These are phyloP conservation scores for Tricholoma matsutake DNA, from an alignment of 768 basidiomycete species.

Conservation along the genomic window DNA sequence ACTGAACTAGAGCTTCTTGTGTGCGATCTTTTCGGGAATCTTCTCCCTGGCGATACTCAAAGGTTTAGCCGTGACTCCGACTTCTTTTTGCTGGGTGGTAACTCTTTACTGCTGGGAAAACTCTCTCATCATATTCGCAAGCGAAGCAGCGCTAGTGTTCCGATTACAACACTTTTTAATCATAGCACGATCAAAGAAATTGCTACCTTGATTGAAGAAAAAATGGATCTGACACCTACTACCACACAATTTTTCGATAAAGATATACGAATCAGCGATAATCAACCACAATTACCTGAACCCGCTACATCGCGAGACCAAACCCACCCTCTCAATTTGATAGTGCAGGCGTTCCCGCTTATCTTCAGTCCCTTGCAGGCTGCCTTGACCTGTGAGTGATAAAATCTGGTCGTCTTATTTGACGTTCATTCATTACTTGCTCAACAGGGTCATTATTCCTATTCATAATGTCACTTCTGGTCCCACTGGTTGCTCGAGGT, in stretches of 20 bases:
- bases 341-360: conserved; percentile 40
- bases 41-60: conserved; percentile 28
- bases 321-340: conserved; percentile 35
- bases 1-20: conserved; percentile 29
- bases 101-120: conserved; percentile 44
- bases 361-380: conserved; percentile 43
- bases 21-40: conserved; percentile 34
- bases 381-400: conserved; percentile 36
- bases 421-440: background rate
- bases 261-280: conserved; percentile 7
- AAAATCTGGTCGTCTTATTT: background rate
- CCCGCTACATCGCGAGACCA: conserved; percentile 24
- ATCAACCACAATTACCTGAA: conserved; percentile 2
- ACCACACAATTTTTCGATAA: conserved; percentile 19
- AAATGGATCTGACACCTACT: conserved; percentile 16
- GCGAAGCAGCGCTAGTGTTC: conserved; percentile 33
- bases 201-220: conserved; percentile 32
- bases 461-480: conserved; percentile 34
- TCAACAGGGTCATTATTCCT: conserved; percentile 38
- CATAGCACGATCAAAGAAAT: conserved; percentile 42
- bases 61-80: conserved; percentile 34
- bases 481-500: conserved; percentile 21
- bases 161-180: conserved; percentile 37
- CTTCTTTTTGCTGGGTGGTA: conserved; percentile 44
- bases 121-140: conserved; percentile 41